A percentile compares a stretch with the other conserved stretches of the same genome.
These are phyloP conservation scores for Xylogone sp. DNA, from an alignment of 2,329 filamentous ascomycete genomes.

Conservation along the genomic window DNA sequence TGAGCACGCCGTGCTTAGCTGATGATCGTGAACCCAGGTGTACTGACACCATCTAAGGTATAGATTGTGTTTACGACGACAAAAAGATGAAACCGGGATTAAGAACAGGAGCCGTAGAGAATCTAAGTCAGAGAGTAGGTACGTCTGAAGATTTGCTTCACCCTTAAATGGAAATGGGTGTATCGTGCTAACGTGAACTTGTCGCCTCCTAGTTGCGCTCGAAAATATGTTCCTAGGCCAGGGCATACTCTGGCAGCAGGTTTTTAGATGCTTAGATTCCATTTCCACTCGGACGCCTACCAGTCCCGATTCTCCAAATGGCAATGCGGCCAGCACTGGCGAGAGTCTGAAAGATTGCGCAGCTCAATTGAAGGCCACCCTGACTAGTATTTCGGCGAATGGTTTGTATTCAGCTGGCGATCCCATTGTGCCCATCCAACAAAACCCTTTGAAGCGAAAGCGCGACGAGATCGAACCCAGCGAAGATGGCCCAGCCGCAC, in stretches of 20 bases:
- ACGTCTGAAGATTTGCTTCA: too few relatives aligned
- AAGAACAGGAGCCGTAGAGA: slow-evolving; percentile 29
- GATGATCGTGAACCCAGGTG: too few relatives aligned
- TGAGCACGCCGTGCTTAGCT: too few relatives aligned
- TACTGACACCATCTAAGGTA: slow-evolving; percentile 9
- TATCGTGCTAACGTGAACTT: slow-evolving; percentile 3
- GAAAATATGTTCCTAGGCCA: slow-evolving; percentile 19
- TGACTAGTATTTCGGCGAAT: slow-evolving; percentile 15
- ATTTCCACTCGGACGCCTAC: slow-evolving; percentile 2
- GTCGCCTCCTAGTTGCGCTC: slow-evolving; percentile 2
- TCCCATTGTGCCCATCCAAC: slow-evolving; percentile 11
- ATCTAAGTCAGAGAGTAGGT: slow-evolving; percentile 27
- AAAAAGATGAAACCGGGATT: slow-evolving; percentile 26
- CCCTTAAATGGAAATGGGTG: slow-evolving; percentile 26
- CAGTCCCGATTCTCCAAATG: not conserved
- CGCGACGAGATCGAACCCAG: not conserved
- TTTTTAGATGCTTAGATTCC: slow-evolving; percentile 13
- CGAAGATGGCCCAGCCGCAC: not conserved
- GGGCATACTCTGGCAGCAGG: slow-evolving; percentile 15
- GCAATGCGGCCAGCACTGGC: not conserved
- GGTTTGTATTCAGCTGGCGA: slow-evolving; percentile 15
- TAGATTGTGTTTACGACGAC: slow-evolving; percentile 31
- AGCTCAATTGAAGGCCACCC: slow-evolving; percentile 15
- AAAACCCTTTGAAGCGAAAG: slow-evolving; percentile 9
- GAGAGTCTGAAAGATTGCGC: slow-evolving; percentile 10